Conservation (phyloP, 768 basidiomycete genomes). For the Phylloporus rhodoxanthus region DNA sequence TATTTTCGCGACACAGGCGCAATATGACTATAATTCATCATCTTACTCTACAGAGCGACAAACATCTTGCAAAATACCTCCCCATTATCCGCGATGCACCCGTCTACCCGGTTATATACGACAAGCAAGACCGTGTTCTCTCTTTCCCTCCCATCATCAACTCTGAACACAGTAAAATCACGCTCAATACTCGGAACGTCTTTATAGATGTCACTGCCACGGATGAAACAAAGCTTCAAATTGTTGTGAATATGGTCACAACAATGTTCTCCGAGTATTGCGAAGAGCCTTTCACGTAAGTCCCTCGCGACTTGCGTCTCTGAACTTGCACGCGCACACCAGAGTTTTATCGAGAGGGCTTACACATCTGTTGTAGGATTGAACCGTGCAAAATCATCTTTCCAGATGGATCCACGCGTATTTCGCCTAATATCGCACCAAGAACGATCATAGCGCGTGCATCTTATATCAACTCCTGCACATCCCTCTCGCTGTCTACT, state of each 20-base stretch:
- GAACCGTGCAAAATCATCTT: slow-evolving; percentile 86
- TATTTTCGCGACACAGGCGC: slow-evolving; percentile 25
- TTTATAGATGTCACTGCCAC: slow-evolving; percentile 98
- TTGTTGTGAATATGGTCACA: slow-evolving; percentile 89
- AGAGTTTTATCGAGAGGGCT: background rate
- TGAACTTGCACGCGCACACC: background rate
- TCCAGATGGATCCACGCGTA: slow-evolving; percentile 66
- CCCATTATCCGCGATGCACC: slow-evolving; percentile 92
- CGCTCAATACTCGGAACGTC: slow-evolving; percentile 85
- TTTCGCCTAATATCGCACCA: slow-evolving; percentile 78
- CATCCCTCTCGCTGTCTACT: slow-evolving; percentile 69
- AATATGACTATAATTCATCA: background rate
- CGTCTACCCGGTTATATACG: slow-evolving; percentile 97
- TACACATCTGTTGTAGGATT: slow-evolving; percentile 46
- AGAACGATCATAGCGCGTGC: slow-evolving; percentile 68
- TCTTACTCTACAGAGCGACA: slow-evolving; percentile 60
- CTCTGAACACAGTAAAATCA: slow-evolving; percentile 96
- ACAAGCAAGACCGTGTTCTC: slow-evolving; percentile 76
- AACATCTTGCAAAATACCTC: slow-evolving; percentile 84
- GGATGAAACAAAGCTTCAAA: slow-evolving; percentile 92
- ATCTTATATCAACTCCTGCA: slow-evolving; percentile 95
- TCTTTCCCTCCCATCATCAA: slow-evolving; percentile 99
- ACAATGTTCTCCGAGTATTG: slow-evolving; percentile 99
- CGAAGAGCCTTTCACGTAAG: slow-evolving; percentile 85
- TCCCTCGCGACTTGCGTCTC: background rate